Evolutionary conservation across 1,139 yeast species (phyloP).

Genomic region (Yamadazyma jaroonii): DNA sequence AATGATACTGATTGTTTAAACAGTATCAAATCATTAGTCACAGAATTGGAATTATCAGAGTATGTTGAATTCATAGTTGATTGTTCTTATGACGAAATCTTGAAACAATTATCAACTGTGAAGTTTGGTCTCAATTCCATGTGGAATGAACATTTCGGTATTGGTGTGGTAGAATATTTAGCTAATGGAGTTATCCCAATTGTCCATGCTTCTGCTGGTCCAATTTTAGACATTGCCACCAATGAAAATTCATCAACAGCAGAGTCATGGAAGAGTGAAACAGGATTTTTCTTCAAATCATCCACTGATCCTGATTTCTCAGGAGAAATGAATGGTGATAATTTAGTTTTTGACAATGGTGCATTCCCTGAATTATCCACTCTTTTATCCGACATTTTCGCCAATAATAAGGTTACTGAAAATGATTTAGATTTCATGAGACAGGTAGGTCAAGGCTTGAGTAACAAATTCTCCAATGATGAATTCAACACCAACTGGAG

Average conservation of each 20-base stretch:
- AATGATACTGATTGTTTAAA: constrained; percentile 63
- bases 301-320: constrained; percentile 62
- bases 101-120: constrained; percentile 52
- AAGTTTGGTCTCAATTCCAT: constrained; percentile 88
- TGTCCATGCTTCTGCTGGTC: constrained; percentile 93
- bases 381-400: constrained; percentile 37
- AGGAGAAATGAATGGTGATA: constrained; percentile 12
- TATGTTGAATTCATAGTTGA: constrained; percentile 70
- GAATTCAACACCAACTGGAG: constrained; percentile 63
- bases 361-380: constrained; percentile 40
- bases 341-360: constrained; percentile 9
- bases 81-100: constrained; percentile 66
- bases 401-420: constrained; percentile 29
- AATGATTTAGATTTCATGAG: constrained; percentile 44
- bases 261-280: constrained; percentile 36
- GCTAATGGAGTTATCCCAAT: constrained; percentile 85
- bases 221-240: constrained; percentile 75
- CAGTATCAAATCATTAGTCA: constrained; percentile 44
- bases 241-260: constrained; percentile 16
- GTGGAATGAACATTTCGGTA: constrained; percentile 99
- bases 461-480: constrained; percentile 66
- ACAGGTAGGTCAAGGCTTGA: constrained; percentile 45
- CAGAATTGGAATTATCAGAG: constrained; percentile 43
- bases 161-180: constrained; percentile 92
- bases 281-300: constrained; percentile 74